Evolutionary conservation across 306 rosid genomes (phyloP), one percentile per base, ranked within the genome.

Genomic region (Cucurbita pepo): DNA sequence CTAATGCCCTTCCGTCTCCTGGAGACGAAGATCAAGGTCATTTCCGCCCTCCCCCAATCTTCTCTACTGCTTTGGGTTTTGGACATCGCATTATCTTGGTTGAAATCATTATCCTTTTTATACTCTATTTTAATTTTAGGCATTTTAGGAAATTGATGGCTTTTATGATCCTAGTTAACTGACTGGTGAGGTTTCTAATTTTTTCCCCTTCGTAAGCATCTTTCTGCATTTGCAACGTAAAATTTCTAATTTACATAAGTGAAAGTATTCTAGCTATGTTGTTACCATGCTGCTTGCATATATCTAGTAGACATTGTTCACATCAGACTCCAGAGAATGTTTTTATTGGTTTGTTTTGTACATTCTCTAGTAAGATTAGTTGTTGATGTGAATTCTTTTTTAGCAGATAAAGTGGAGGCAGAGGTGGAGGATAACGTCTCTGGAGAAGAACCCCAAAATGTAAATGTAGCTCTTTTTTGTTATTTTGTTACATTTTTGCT

Each of bases 11-110:
- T 19, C 48, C 82, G 3, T 67, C 56, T 67, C 37, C 58, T 5
- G 56, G 22, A n/a, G 60, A 54, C 40, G 79, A 77, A 13, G 77
- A 43, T 80, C 82, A 73, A 55, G 87, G 92, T 87, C n/a, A 69
- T 48, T 69, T 47, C n/a, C 34, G 76, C 60, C 3, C 22, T 45
- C 14, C 73, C 40, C 37, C 4, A 18, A 69, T 69, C 22, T 69
- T 69, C 56, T 67, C 72, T 19, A 25, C 19, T 66, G 18, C 40
- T 15, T 67, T 47, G 73, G 73, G 37, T 47, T 69, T 48, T 43
- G 22, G 14, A 48, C 30, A 44, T 67, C 43, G 21, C 72, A 22
- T 67, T 67, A 8, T 40, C 50, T 62, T n/a, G 30, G 51, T 62
- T 30, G 56, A 25, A 45, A 48, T 48, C 73, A 25, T 13, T 47